These are phyloP conservation scores for Podospora comata DNA, from an alignment of 495 filamentous ascomycete genomes.

Conservation along the genomic window DNA sequence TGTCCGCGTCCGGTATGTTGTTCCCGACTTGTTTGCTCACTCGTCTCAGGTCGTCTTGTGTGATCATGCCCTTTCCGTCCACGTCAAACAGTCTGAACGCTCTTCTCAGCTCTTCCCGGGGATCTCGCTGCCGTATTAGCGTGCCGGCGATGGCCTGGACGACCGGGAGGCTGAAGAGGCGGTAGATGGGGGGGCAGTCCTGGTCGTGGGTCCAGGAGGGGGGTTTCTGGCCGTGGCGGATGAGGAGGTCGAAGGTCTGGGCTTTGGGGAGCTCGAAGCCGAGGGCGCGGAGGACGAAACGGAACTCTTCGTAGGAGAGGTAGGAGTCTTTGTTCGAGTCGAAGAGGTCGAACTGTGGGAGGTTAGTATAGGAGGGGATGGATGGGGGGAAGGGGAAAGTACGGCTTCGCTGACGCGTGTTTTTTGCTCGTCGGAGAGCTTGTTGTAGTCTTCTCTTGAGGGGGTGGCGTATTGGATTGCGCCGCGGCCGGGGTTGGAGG, in stretches of 20 bases:
- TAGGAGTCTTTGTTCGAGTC: conserved; percentile 92
- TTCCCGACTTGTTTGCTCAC: conserved; percentile 92
- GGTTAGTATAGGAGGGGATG: neutral
- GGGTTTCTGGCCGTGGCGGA: conserved; percentile 36
- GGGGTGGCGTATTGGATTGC: conserved; percentile 37
- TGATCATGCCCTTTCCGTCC: conserved; percentile 75
- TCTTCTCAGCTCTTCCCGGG: conserved; percentile 83
- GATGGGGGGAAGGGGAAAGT: conserved; percentile 6
- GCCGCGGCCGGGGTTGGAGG: conserved; percentile 21
- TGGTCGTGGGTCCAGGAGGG: conserved; percentile 36
- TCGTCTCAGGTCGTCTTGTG: conserved; percentile 75
- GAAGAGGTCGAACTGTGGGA: conserved; percentile 81
- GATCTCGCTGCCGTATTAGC: conserved; percentile 77
- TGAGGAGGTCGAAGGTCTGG: conserved; percentile 38
- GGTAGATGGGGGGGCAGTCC: conserved; percentile 37
- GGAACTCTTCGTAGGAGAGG: conserved; percentile 97
- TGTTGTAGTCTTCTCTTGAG: conserved; percentile 35
- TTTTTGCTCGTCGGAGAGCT: conserved; percentile 37
- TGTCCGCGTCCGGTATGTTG: conserved; percentile 85
- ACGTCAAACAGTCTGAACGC: conserved; percentile 86
- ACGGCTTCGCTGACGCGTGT: conserved; percentile 36
- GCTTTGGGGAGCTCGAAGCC: conserved; percentile 65
- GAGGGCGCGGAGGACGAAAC: conserved; percentile 93
- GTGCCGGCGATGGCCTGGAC: conserved; percentile 78
- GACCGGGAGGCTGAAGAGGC: conserved; percentile 34